These are phyloP conservation scores for Astrephomene gubernaculifera DNA, from an alignment of 139 green algal genomes.

Conservation along the genomic window DNA sequence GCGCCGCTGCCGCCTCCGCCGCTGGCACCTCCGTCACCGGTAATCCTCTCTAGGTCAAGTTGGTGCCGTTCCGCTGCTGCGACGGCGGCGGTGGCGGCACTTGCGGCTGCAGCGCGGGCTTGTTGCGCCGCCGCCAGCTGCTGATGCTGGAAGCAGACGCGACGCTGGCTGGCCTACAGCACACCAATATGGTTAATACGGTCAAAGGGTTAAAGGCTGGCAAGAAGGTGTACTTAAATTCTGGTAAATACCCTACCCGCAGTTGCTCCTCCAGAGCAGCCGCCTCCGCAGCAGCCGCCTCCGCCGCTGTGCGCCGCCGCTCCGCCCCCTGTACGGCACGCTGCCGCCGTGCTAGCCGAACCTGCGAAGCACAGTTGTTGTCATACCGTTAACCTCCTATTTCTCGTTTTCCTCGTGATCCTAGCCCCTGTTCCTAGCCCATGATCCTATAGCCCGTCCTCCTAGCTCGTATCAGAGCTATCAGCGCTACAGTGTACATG, in stretches of 20 bases:
- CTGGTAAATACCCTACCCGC: not conserved
- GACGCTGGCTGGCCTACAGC: no score
- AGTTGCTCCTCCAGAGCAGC: not conserved
- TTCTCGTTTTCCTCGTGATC: no score
- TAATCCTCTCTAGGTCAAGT: not conserved
- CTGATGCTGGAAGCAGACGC: not conserved
- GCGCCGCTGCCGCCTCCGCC: not conserved
- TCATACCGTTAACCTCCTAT: no score
- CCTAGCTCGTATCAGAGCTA: no score
- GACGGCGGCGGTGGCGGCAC: not conserved
- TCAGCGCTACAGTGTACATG: no score
- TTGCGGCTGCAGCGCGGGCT: not conserved
- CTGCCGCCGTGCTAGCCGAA: constrained; percentile 19
- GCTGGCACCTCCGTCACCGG: not conserved
- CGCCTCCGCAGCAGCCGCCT: not conserved
- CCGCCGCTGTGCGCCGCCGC: not conserved
- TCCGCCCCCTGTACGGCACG: not conserved
- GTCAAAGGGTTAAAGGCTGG: no score
- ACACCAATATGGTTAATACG: no score
- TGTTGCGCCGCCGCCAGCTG: not conserved
- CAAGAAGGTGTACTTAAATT: no score
- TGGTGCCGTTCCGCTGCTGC: not conserved
- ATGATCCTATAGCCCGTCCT: no score
- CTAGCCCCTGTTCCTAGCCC: no score
- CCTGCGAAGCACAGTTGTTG: not conserved